phyloP scores from a whole-genome alignment of 169 alveolate genomes.

The Plasmodium vinckei region DNA sequence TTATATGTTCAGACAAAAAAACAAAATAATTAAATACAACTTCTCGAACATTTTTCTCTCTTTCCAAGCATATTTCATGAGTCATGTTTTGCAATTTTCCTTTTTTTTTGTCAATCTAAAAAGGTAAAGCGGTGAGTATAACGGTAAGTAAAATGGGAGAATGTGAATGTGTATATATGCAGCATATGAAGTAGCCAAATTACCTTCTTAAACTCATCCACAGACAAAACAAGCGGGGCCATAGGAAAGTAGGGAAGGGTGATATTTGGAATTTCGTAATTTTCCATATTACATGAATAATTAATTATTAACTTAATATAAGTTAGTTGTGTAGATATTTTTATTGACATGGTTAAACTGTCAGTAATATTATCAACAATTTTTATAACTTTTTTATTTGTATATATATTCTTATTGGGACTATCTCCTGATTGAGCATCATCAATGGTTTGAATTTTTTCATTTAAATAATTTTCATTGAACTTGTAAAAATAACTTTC shows the following conservation, averaged over 20 bases:
- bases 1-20: constrained; percentile 39
- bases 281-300: constrained; percentile 2
- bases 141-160: too few species aligned
- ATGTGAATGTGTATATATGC: too few species aligned
- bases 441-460: neutral
- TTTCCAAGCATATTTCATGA: constrained; percentile 15
- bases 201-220: constrained; percentile 60
- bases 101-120: constrained; percentile 30
- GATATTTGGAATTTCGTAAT: neutral
- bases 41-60: neutral
- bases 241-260: constrained; percentile 19
- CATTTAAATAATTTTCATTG: too few species aligned
- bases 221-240: constrained; percentile 14
- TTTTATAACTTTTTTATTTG: neutral
- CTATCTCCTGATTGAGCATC: neutral
- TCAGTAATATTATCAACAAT: neutral
- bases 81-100: neutral
- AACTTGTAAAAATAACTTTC: too few species aligned
- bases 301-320: constrained; percentile 6
- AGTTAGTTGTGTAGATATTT: neutral
- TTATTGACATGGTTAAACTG: constrained; percentile 1
- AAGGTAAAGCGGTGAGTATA: too few species aligned
- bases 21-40: constrained; percentile 18
- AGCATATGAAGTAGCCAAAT: neutral
- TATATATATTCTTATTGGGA: neutral